These are phyloP conservation scores for Inonotus hispidus DNA, from an alignment of 1,284 basidiomycete genomes.

Conservation along the genomic window DNA sequence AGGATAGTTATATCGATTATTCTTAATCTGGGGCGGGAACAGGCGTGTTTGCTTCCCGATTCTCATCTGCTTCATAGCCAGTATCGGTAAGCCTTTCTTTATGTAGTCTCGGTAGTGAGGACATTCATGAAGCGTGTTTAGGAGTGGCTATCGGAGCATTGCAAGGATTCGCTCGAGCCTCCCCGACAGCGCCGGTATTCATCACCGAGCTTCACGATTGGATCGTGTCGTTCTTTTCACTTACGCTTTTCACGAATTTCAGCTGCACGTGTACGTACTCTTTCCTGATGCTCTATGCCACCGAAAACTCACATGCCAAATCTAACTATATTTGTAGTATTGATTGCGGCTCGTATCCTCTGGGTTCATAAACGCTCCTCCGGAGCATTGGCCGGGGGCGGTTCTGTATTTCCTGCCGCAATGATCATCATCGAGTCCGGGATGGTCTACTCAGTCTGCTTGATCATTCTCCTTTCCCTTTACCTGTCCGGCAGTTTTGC, in stretches of 20 bases:
- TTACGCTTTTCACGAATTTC: constrained; percentile 16
- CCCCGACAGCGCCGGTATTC: constrained; percentile 4
- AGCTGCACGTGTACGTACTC: constrained; percentile 10
- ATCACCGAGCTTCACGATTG: constrained; percentile 12
- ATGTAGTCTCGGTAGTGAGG: background rate
- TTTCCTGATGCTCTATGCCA: background rate
- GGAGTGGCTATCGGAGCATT: constrained; percentile 15
- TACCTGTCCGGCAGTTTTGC: constrained; percentile 17
- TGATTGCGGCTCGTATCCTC: constrained; percentile 10
- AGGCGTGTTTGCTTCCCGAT: constrained; percentile 3
- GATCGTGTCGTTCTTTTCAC: constrained; percentile 15
- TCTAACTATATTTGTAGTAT: background rate
- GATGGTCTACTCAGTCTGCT: constrained; percentile 17
- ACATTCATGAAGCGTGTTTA: constrained; percentile 4
- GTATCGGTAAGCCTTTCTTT: background rate
- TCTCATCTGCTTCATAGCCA: constrained; percentile 12
- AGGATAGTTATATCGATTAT: constrained; percentile 10
- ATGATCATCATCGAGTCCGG: constrained; percentile 21
- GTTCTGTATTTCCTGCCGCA: constrained; percentile 11
- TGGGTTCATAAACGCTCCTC: constrained; percentile 1
- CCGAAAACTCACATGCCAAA: background rate
- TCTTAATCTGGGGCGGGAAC: constrained; percentile 10
- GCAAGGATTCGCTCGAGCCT: constrained; percentile 1
- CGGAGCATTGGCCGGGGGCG: background rate
- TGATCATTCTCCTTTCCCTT: constrained; percentile 16